A percentile compares a stretch with the other conserved stretches of the same genome.
phyloP scores from a whole-genome alignment of 2,329 filamentous ascomycete species.

The Beauveria australis region DNA sequence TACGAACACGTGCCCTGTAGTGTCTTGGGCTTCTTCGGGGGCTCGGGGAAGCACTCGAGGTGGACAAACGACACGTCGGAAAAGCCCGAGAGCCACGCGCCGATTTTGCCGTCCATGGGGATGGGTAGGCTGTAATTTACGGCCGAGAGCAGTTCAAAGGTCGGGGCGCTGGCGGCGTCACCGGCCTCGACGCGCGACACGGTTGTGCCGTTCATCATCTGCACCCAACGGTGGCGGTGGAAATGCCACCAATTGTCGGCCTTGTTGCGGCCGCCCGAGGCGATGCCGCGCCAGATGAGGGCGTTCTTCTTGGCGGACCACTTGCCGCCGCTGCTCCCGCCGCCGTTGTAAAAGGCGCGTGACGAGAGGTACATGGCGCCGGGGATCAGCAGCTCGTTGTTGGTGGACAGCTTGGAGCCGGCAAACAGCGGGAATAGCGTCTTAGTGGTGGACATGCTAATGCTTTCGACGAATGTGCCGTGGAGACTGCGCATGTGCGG shows the following conservation, averaged over 20 bases:
- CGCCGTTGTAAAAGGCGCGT: slow-evolving; percentile 45
- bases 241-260: slow-evolving; percentile 49
- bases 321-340: slow-evolving; percentile 35
- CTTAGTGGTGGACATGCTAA: slow-evolving; percentile 38
- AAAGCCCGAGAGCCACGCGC: slow-evolving; percentile 19
- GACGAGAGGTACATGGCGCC: slow-evolving; percentile 50
- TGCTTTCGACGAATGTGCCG: slow-evolving; percentile 45
- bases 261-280: slow-evolving; percentile 41
- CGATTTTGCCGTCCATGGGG: slow-evolving; percentile 13
- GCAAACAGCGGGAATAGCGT: slow-evolving; percentile 50
- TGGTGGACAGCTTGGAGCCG: slow-evolving; percentile 50
- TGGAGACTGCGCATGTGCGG: slow-evolving; percentile 39
- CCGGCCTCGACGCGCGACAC: slow-evolving; percentile 26
- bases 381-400: slow-evolving; percentile 55
- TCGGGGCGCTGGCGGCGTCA: background rate
- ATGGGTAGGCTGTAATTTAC: background rate
- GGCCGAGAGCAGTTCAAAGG: background rate
- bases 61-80: slow-evolving; percentile 21
- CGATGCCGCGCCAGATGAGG: slow-evolving; percentile 50
- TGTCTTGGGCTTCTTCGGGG: background rate
- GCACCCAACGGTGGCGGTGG: slow-evolving; percentile 45
- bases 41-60: slow-evolving; percentile 16
- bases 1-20: background rate
- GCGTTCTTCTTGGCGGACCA: slow-evolving; percentile 43
- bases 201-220: slow-evolving; percentile 50